These are phyloP conservation scores for Annulohypoxylon nitens DNA, from an alignment of 495 filamentous ascomycete genomes.

Conservation along the genomic window DNA sequence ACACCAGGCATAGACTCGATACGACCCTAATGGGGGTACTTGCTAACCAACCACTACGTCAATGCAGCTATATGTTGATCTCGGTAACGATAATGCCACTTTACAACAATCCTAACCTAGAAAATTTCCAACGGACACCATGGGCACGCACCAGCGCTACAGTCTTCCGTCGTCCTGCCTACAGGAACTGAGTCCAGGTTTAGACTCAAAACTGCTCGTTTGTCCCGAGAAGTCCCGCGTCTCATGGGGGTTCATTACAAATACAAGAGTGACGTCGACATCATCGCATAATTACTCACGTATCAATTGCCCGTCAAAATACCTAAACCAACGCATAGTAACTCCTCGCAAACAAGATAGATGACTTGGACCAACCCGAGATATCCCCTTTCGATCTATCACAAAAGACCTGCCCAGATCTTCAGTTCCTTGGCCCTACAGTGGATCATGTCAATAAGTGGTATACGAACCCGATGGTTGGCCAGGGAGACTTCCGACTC, in stretches of 20 bases:
- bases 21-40: conserved; percentile 9
- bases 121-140: background rate
- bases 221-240: conserved; percentile 25
- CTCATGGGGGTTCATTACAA: conserved; percentile 11
- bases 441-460: conserved; percentile 2
- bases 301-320: background rate
- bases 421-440: conserved; percentile 18
- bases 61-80: conserved; percentile 24
- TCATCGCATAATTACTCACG: conserved; percentile 29
- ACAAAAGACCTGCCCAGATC: conserved; percentile 31
- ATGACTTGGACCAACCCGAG: conserved; percentile 27
- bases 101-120: background rate
- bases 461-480: conserved; percentile 5
- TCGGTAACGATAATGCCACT: conserved; percentile 7
- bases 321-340: background rate
- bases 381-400: conserved; percentile 33
- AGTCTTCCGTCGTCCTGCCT: conserved; percentile 5
- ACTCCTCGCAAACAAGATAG: conserved; percentile 7
- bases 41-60: conserved; percentile 18
- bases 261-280: conserved; percentile 33
- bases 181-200: conserved; percentile 7
- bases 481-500: background rate
- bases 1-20: conserved; percentile 3
- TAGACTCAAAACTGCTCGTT: background rate
- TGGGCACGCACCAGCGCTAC: background rate